Percentiles rank a stretch among this genome's conserved stretches.
Evolutionary conservation across 1,284 basidiomycete species (phyloP).

Genomic region (Tilletia walkeri): DNA sequence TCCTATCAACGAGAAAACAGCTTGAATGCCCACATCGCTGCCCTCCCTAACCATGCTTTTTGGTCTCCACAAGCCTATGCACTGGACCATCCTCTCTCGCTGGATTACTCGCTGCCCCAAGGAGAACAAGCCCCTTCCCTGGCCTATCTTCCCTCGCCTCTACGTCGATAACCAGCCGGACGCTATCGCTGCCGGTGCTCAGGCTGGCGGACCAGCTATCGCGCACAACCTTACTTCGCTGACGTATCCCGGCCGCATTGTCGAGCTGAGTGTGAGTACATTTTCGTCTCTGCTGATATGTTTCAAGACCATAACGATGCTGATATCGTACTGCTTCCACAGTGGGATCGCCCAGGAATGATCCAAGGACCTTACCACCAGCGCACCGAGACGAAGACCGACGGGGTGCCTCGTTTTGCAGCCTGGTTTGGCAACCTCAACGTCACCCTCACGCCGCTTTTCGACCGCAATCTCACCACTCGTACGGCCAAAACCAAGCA

Average conservation of each 20-base stretch:
- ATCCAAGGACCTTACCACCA: conserved; percentile 38
- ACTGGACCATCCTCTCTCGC: conserved; percentile 41
- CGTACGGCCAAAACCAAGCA: conserved; percentile 38
- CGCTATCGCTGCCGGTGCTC: conserved; percentile 30
- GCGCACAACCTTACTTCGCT: conserved; percentile 41
- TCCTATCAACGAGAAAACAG: not conserved
- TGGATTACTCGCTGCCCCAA: conserved; percentile 37
- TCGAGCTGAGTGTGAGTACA: conserved; percentile 21
- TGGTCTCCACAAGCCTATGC: conserved; percentile 25
- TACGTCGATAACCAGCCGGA: conserved; percentile 36
- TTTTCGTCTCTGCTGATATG: not conserved
- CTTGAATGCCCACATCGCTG: too few relatives aligned
- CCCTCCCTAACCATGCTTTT: too few relatives aligned
- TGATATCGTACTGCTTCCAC: not conserved
- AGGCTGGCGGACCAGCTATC: conserved; percentile 36
- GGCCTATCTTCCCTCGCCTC: conserved; percentile 42
- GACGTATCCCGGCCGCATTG: conserved; percentile 30
- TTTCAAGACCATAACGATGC: not conserved
- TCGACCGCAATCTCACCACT: conserved; percentile 32
- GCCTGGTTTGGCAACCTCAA: conserved; percentile 43
- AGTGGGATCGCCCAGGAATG: conserved; percentile 39
- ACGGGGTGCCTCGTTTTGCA: conserved; percentile 34
- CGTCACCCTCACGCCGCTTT: conserved; percentile 38
- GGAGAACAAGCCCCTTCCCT: conserved; percentile 35
- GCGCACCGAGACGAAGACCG: conserved; percentile 32